phyloP scores from a whole-genome alignment of 1,139 yeast species.

The Kodamaea suecica region DNA sequence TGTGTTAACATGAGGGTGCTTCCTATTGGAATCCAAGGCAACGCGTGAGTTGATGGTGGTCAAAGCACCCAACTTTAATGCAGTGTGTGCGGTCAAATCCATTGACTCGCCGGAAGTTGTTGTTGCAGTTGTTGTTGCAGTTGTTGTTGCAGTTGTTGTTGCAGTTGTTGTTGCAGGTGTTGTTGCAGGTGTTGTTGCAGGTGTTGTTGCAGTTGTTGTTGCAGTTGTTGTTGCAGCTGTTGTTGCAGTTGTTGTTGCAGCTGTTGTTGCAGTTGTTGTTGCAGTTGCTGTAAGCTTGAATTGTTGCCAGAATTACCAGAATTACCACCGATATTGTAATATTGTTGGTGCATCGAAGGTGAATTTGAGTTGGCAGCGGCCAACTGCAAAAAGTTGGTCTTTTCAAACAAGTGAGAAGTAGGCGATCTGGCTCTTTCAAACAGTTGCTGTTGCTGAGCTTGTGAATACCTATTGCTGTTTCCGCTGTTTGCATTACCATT shows the following conservation, averaged over 20 bases:
- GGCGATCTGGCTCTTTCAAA: slow-evolving; percentile 43
- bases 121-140: slow-evolving; percentile 8
- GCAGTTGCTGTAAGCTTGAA: slow-evolving; percentile 11
- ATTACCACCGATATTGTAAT: slow-evolving; percentile 9
- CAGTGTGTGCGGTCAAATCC: slow-evolving; percentile 45
- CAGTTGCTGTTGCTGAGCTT: slow-evolving; percentile 19
- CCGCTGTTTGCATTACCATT: slow-evolving; percentile 18
- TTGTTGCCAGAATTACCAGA: too few species aligned
- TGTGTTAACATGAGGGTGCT: slow-evolving; percentile 25
- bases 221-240: slow-evolving; percentile 10
- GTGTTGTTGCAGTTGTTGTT: slow-evolving; percentile 8
- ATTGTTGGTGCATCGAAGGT: slow-evolving; percentile 23
- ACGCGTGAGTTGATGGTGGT: slow-evolving; percentile 62
- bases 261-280: slow-evolving; percentile 11
- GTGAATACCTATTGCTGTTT: slow-evolving; percentile 13
- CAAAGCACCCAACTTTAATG: slow-evolving; percentile 57
- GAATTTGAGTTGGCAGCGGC: slow-evolving; percentile 36
- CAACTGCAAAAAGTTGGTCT: slow-evolving; percentile 44
- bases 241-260: slow-evolving; percentile 4
- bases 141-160: slow-evolving; percentile 11
- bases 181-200: slow-evolving; percentile 4
- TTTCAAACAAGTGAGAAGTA: slow-evolving; percentile 44
- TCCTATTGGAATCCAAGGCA: slow-evolving; percentile 54
- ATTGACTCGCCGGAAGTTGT: slow-evolving; percentile 17
- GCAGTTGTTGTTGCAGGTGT: slow-evolving; percentile 8